Base-by-base conservation (phyloP, 2,329 filamentous ascomycete genomes). In the Tolypocladium ophioglossoides region DNA sequence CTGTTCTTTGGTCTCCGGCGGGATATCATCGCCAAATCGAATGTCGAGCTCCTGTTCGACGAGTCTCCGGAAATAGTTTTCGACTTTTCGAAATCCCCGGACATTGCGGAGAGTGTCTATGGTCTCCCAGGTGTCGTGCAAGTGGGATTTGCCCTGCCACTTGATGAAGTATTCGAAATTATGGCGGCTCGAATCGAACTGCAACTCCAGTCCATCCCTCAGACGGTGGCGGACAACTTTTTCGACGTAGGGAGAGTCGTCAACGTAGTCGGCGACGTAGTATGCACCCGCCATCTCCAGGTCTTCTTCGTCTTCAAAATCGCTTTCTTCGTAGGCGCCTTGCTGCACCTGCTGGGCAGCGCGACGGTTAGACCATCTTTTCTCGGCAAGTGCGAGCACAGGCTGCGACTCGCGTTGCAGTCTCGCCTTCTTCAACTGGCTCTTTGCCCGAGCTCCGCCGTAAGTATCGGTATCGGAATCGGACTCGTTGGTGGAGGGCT, bases 151-250 rank as follows among this genome's bases (percentile, higher is more conserved):
- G 61, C 86, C 89, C 70, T 96, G 89, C 94, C 95, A 99, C 74
- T 99, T 99, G 71, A 99, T 91, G 70, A 86, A 82, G 62, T 78
- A 99, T 65, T 97, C 90, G 63, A 94, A 96, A 66, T 96, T 89
- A 52, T 91, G 82, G 61, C 79, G 78, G 27, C 71, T 76, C 2
- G 78, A 68, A 50, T 89, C 84, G 54, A 75, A 74, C 16, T 77
- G 71, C 55, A 83, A 69, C 57, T 81, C 82, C 49, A 80, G 72
- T 18, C 79, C 89, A 37, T 89, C 86, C 67, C 84, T 88, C 39
- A 89, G 74, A 50, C 87, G 84, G 69, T 97, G 91, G 59, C 95
- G 89, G 53, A 99, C 82, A 52, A 99, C 87, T 59, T 89, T 84
- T 67, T 99, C 94, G 60, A 99, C 91, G 62, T 90, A 91, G 20